phyloP scores from a whole-genome alignment of 2,329 filamentous ascomycete species.

The Epichloe elymi region DNA sequence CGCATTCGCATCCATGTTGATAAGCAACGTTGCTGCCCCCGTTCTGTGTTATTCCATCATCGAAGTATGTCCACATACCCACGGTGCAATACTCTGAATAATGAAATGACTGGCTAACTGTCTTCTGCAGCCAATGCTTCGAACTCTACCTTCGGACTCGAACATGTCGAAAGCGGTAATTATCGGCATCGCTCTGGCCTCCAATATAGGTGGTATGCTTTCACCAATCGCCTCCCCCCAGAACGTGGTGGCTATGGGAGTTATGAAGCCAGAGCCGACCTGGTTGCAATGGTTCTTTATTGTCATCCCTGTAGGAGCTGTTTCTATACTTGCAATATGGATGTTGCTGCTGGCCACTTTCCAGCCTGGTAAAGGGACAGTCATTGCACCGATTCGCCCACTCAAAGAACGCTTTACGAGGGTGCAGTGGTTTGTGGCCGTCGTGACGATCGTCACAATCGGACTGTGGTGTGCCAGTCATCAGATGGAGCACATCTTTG shows the following conservation, averaged over 20 bases:
- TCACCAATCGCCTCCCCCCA: slow-evolving; percentile 98
- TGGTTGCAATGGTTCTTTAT: slow-evolving; percentile 98
- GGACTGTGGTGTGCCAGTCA: slow-evolving; percentile 85
- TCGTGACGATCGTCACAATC: slow-evolving; percentile 76
- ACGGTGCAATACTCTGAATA: neutral
- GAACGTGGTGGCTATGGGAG: slow-evolving; percentile 90
- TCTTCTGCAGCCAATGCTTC: slow-evolving; percentile 61
- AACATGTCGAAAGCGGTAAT: slow-evolving; percentile 92
- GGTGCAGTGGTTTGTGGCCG: slow-evolving; percentile 82
- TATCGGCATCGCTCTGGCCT: slow-evolving; percentile 85
- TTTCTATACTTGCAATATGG: slow-evolving; percentile 86
- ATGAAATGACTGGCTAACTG: neutral
- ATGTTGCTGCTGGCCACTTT: slow-evolving; percentile 73
- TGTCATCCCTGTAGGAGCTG: slow-evolving; percentile 78
- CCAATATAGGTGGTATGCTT: slow-evolving; percentile 91
- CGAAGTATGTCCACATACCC: slow-evolving; percentile 45
- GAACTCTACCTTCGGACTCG: slow-evolving; percentile 80
- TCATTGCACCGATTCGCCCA: slow-evolving; percentile 80
- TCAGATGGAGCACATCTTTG: slow-evolving; percentile 74
- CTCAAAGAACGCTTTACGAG: slow-evolving; percentile 81
- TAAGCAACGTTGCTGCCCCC: slow-evolving; percentile 93
- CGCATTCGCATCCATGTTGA: slow-evolving; percentile 97
- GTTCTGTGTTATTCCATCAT: slow-evolving; percentile 97
- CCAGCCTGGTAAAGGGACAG: slow-evolving; percentile 69
- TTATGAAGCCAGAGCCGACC: slow-evolving; percentile 83